Evolutionary conservation across 179 eudicot species (phyloP), one percentile per base, ranked within the genome.

Genomic region (Beta macrorhiza): DNA sequence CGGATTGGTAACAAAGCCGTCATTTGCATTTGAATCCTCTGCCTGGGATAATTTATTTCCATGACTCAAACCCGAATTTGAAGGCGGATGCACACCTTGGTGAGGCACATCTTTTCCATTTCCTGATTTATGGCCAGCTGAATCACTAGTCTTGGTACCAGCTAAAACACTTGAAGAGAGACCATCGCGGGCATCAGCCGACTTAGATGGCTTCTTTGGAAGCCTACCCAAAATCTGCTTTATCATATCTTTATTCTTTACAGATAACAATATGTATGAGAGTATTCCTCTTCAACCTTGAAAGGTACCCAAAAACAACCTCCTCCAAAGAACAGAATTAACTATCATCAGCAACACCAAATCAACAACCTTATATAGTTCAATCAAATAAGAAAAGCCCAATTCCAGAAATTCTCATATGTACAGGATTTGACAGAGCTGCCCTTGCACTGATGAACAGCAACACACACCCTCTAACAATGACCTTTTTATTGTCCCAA

Each of bases 151-250:
- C 74, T 74, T 86, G 7, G 86, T 57, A 75, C 83, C 81, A 57
- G 73, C 63, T 47, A 78, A 62, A 74, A 61, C 81, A 81, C 78
- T 82, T 7, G 83, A 77, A 49, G 87, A 83, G 78, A 73, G 86
- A 73, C 64, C 67, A 67, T 85, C 87, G 8, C 85, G 88, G 52
- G 75, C 78, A 77, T 87, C 88, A 49, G 73, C 80, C 37, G 87
- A 84, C 81, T 88, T 88, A 74, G 88, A 86, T 32, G 87, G 83
- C 90, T 88, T 88, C 86, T 86, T 88, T 8, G 90, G 90, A 82
- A 88, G 90, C 90, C 88, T 87, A 69, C 88, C 88, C 53, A 87
- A 82, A 52, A 87, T 85, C 72, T 87, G 85, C 71, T 87, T 87
- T 65, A 87, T 87, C 90, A 87, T 87, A 77, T 53, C 79, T 80